Evolutionary conservation across 768 basidiomycete genomes (phyloP), one percentile per base, ranked within the genome.

Genomic region (Boletus pseudo-olivaceus): DNA sequence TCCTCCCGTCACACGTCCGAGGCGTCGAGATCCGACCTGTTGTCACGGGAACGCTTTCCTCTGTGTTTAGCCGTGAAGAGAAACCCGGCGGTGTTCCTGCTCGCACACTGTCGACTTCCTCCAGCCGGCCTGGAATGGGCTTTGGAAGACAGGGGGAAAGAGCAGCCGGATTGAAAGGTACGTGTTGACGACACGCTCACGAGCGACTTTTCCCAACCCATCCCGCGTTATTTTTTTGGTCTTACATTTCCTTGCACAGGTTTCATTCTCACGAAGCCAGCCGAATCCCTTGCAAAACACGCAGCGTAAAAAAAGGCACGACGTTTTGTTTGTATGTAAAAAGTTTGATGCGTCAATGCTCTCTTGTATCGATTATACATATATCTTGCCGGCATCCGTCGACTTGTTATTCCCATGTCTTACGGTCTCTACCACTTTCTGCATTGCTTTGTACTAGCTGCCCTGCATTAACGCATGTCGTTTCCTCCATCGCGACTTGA

Each of bases 61-160:
- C 64, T 7, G 20, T 41, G 34, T 5, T 57, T 4, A 50, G 57
- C 10, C 57, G 44, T 9, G 46, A 54, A 14, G 62, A 62, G 29
- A 64, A 63, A 40, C 5, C 44, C 2, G 35, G 32, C 5, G 47
- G 29, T 7, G 40, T 51, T 41, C 19, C 47, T 3, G 51, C 20
- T 9, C 42, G 35, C 33, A 47, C 53, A n/a, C n/a, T 48, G 37
- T 62, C 56, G 45, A 60, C 49, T 15, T 20, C 72, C 15, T 60
- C 66, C 32, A 38, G 53, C 53, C 77, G 75, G 65, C 68, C 71
- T 50, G 82, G 83, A 5, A 79, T 82, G 66, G 91, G 92, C 1
- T 94, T 93, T 61, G 92, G 91, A 17, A 77, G 82, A 47, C 88
- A 90, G 65, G 90, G 81, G 20, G 88, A 92, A 76, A 91, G 87